A percentile compares a stretch with the other conserved stretches of the same genome.
Evolutionary conservation across 192 early-diverging fungal species (phyloP).

Genomic region (Kappamyces sp.): DNA sequence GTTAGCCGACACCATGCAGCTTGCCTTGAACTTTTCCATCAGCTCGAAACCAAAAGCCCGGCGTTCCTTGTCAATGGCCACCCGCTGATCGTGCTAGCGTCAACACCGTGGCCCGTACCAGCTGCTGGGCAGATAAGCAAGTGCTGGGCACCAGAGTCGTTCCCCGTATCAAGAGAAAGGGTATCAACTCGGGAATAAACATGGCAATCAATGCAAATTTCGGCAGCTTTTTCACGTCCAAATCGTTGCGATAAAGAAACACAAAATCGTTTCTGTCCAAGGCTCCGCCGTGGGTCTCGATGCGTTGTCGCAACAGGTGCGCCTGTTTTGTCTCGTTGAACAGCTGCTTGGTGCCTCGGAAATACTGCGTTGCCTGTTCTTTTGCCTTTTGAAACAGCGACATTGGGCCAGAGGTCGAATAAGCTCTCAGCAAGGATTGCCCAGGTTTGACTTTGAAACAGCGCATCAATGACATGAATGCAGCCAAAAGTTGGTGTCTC

Average conservation of each 20-base stretch:
- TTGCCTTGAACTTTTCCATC: too few relatives aligned
- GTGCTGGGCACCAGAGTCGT: background rate
- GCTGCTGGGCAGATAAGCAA: background rate
- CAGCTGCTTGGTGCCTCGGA: background rate
- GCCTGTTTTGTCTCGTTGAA: slow-evolving; percentile 4
- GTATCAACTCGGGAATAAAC: background rate
- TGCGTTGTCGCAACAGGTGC: too few relatives aligned
- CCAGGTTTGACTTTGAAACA: too few relatives aligned
- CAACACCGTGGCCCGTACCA: background rate
- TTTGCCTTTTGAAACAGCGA: background rate
- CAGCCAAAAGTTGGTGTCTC: too few relatives aligned
- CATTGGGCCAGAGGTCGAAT: too few relatives aligned
- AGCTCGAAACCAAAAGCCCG: too few relatives aligned
- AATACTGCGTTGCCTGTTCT: background rate
- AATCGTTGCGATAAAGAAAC: background rate
- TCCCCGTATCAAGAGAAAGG: slow-evolving; percentile 5
- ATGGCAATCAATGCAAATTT: background rate
- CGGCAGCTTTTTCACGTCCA: background rate
- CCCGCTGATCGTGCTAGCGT: background rate
- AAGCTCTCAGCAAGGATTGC: too few relatives aligned
- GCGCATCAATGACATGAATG: too few relatives aligned
- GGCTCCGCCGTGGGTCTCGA: too few relatives aligned
- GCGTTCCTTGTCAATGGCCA: too few relatives aligned
- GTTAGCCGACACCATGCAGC: too few relatives aligned
- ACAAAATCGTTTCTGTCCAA: background rate